Evolutionary conservation across 2,329 filamentous ascomycete species (phyloP), one percentile per base, ranked within the genome.

Genomic region (Elsinoe perseae): DNA sequence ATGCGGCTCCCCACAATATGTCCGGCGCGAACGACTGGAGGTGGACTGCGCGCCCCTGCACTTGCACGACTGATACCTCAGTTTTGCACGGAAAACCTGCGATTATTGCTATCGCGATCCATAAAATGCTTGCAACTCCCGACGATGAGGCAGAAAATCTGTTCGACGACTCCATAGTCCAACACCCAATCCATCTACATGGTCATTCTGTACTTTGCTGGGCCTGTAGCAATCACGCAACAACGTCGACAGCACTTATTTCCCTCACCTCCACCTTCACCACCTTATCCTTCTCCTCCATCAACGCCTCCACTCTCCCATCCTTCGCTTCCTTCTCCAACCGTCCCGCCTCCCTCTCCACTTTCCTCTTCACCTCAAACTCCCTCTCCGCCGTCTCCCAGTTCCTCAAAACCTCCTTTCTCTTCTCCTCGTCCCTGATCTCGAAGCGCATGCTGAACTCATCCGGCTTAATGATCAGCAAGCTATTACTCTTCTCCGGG

Each of bases 391-490:
- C 69, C 44, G 64, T 63, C 56, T 66, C 10, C 74, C 73, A 76
- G 20, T 71, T 58, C 5, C 64, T 61, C 12, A 71, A 59, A 4
- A 74, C 70, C 58, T 74, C 70, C 42, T 66, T 61, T 59, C 66
- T 69, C 23, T 75, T 69, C 6, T 61, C 62, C 50, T 69, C 69
- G 52, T 72, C 78, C 50, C 78, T 67, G 3, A 77, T 75, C 65
- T 79, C 74, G 55, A 80, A 80, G 1, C 68, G 71, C 76, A 81
- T 79, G 64, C 78, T 67, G 62, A 78, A 81, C 0, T 74, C 72
- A 59, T 80, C 76, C 0, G 78, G 78, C 69, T 80, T 80, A 68
- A 80, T 74, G 61, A 81, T 80, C n/a, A 81, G 72, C 10, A 80
- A 68, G 3, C 76, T 79, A 63, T 80, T 80, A 38, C 73, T 77